Conservation (phyloP, 176 grass and related monocot species). For the Paspalum notatum region DNA sequence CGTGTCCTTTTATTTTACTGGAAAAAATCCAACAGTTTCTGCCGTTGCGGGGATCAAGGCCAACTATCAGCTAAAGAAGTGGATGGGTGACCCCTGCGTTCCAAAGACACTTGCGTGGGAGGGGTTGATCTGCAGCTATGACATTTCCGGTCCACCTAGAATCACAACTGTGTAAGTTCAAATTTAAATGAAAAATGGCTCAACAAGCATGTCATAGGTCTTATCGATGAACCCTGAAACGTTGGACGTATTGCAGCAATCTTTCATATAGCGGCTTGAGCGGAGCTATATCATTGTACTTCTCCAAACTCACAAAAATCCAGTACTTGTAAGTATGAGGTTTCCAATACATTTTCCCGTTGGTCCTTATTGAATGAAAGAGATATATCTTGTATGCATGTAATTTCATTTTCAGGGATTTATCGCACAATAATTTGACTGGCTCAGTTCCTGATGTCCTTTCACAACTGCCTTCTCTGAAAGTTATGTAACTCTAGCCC, state of each 20-base stretch:
- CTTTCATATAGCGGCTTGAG: slow-evolving; percentile 50
- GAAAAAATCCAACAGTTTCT: slow-evolving; percentile 41
- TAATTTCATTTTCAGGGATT: slow-evolving; percentile 49
- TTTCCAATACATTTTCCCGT: neutral
- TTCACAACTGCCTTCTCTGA: slow-evolving; percentile 41
- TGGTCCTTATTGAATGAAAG: neutral
- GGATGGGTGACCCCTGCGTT: too few relatives aligned
- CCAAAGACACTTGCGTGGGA: slow-evolving; percentile 59
- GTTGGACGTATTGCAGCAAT: slow-evolving; percentile 41
- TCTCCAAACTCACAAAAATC: slow-evolving; percentile 46
- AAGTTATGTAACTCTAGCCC: slow-evolving; percentile 40
- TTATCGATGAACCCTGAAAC: neutral
- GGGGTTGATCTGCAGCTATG: slow-evolving; percentile 58
- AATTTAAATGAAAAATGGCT: neutral
- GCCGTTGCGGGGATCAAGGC: slow-evolving; percentile 59
- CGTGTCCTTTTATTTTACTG: neutral
- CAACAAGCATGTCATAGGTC: neutral
- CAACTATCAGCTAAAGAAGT: slow-evolving; percentile 38
- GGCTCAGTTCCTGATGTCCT: slow-evolving; percentile 59
- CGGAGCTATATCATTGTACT: slow-evolving; percentile 49
- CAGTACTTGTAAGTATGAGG: slow-evolving; percentile 47
- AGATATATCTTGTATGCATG: neutral
- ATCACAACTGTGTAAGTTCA: slow-evolving; percentile 60
- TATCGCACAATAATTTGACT: slow-evolving; percentile 70
- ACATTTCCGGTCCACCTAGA: slow-evolving; percentile 38